Evolutionary conservation across 2,329 filamentous ascomycete species (phyloP).

Genomic region (Diaporthe sp.): DNA sequence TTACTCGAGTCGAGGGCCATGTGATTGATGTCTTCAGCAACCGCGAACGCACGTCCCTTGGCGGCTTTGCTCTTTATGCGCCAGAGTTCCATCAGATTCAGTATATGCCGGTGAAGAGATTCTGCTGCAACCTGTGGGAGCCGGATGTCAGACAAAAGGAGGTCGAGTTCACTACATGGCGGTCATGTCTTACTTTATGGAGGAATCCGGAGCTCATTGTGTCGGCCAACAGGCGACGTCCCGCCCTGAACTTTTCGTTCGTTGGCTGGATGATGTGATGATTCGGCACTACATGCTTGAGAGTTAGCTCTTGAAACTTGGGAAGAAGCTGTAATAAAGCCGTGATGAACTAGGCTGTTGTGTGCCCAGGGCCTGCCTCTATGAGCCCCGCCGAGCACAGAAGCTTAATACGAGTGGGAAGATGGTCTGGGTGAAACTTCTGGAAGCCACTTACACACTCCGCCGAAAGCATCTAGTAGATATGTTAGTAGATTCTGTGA

Average conservation of each 20-base stretch:
- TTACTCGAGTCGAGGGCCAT: constrained; percentile 38
- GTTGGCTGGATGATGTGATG: constrained; percentile 36
- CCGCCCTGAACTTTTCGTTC: constrained; percentile 30
- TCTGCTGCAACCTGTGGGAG: constrained; percentile 32
- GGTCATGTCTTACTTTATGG: constrained; percentile 9
- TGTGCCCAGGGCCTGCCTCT: background rate
- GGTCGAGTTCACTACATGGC: background rate
- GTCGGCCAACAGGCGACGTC: constrained; percentile 34
- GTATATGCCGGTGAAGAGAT: constrained; percentile 28
- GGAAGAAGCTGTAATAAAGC: background rate
- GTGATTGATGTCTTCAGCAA: constrained; percentile 30
- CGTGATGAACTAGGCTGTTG: too few species aligned
- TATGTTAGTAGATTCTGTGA: background rate
- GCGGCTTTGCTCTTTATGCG: constrained; percentile 15
- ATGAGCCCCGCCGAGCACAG: background rate
- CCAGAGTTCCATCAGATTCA: constrained; percentile 34
- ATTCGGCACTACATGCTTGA: constrained; percentile 1
- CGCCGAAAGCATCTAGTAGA: constrained; percentile 22
- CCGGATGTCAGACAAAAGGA: background rate
- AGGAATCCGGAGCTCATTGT: constrained; percentile 37
- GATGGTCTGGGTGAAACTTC: too few species aligned
- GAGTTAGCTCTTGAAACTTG: background rate
- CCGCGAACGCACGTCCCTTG: constrained; percentile 15
- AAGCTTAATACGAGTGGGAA: background rate
- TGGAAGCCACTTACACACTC: background rate